Evolutionary conservation across 108 stramenopile genomes (phyloP).

Genomic region (Discostella pseudostelligera): DNA sequence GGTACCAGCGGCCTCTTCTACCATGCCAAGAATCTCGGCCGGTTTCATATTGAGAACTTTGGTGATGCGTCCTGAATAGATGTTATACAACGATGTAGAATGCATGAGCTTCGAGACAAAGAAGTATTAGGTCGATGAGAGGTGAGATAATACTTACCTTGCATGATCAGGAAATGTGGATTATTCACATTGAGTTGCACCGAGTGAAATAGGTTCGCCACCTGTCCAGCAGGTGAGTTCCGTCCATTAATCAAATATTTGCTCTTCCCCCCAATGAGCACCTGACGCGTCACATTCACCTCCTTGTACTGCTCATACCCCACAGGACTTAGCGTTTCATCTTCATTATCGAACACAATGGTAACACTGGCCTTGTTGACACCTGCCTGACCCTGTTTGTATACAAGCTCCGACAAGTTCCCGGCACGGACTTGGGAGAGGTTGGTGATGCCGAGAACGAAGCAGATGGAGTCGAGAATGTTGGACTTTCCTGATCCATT

Average conservation of each 20-base stretch:
- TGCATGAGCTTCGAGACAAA: neutral
- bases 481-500: constrained; percentile 99
- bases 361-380: constrained; percentile 98
- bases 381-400: constrained; percentile 99
- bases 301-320: constrained; percentile 91
- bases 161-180: constrained; percentile 99
- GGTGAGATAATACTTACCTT: constrained; percentile 72
- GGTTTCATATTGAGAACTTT: constrained; percentile 99
- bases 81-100: neutral
- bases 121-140: too few relatives aligned
- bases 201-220: constrained; percentile 98
- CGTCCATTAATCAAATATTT: constrained; percentile 99
- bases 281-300: constrained; percentile 95
- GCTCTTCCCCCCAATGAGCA: constrained; percentile 96
- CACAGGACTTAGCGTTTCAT: constrained; percentile 86
- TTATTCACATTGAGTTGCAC: constrained; percentile 99
- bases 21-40: constrained; percentile 97
- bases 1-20: constrained; percentile 99
- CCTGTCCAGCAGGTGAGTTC: constrained; percentile 88
- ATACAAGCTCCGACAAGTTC: constrained; percentile 97
- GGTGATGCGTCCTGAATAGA: constrained; percentile 84
- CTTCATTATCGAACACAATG: constrained; percentile 94
- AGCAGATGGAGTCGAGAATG: constrained; percentile 98
- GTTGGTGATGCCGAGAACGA: constrained; percentile 98
- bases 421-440: constrained; percentile 96